Conservation (phyloP, 2,329 filamentous ascomycete species). For the Aspergillus ochraceoroseus region DNA sequence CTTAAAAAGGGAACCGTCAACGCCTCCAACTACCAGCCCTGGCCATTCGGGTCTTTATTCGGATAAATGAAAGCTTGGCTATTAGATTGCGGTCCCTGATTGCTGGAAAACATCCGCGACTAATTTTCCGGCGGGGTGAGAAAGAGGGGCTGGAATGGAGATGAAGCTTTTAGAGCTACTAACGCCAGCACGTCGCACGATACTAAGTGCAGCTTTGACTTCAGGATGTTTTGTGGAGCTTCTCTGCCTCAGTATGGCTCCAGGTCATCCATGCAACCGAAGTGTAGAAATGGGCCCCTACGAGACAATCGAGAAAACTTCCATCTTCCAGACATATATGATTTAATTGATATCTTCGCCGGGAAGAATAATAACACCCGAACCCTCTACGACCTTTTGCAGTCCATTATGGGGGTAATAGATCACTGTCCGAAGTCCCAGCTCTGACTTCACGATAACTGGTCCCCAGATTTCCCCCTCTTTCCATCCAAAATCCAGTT, state of each 20-base stretch:
- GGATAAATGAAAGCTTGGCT: conserved; percentile 11
- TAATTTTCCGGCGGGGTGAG: conserved; percentile 11
- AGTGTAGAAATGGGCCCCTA: too few species aligned
- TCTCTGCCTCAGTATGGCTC: too few species aligned
- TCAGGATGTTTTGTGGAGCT: neutral
- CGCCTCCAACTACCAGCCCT: neutral
- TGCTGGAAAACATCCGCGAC: conserved; percentile 11
- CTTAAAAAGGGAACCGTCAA: conserved; percentile 1
- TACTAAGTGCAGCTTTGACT: neutral
- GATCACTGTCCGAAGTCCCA: conserved; percentile 17
- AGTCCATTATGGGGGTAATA: conserved; percentile 20
- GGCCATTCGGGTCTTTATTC: conserved; percentile 4
- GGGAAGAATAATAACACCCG: conserved; percentile 4
- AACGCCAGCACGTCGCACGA: conserved; percentile 2
- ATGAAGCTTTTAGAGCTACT: conserved; percentile 4
- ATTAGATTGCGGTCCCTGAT: neutral
- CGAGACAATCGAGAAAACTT: too few species aligned
- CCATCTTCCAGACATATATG: conserved; percentile 12
- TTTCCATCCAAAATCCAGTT: conserved; percentile 39
- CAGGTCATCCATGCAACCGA: too few species aligned
- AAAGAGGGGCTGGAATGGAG: conserved; percentile 2
- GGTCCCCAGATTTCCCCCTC: conserved; percentile 22
- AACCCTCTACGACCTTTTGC: conserved; percentile 16
- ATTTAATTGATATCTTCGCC: conserved; percentile 11
- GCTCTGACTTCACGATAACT: conserved; percentile 17